phyloP scores from a whole-genome alignment of 2,329 filamentous ascomycete species.

The Aureobasidium sp. region DNA sequence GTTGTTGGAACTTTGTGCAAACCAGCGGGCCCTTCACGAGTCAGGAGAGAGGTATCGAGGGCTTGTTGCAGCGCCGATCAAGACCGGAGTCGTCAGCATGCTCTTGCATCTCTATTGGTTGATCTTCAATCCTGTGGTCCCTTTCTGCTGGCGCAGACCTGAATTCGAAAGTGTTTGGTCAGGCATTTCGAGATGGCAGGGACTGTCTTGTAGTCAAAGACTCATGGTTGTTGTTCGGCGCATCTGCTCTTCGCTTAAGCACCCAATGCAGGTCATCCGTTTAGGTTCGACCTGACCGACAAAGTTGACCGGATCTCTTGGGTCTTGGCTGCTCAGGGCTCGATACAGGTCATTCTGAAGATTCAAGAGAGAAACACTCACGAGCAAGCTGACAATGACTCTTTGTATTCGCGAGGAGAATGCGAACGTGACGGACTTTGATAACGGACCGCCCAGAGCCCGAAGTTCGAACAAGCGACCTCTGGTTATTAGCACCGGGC shows the following conservation, averaged over 20 bases:
- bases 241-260: constrained; percentile 6
- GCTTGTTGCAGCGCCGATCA: neutral
- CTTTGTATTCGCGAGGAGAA: neutral
- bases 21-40: neutral
- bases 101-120: neutral
- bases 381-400: neutral
- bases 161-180: neutral
- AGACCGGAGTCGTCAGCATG: neutral
- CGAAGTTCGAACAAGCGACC: neutral
- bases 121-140: neutral
- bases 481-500: neutral
- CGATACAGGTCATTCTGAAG: neutral
- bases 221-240: neutral
- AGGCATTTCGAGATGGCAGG: neutral
- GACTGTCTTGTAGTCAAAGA: neutral
- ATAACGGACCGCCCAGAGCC: neutral
- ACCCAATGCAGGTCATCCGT: constrained; percentile 6
- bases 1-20: neutral
- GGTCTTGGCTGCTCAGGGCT: neutral
- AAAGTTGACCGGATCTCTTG: neutral
- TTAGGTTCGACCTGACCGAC: constrained; percentile 2
- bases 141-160: neutral
- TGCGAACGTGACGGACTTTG: neutral
- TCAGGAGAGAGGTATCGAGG: neutral
- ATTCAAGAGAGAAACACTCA: neutral